Conservation (phyloP, 371 early-diverging fungal genomes). For the Cokeromyces recurvatus region DNA sequence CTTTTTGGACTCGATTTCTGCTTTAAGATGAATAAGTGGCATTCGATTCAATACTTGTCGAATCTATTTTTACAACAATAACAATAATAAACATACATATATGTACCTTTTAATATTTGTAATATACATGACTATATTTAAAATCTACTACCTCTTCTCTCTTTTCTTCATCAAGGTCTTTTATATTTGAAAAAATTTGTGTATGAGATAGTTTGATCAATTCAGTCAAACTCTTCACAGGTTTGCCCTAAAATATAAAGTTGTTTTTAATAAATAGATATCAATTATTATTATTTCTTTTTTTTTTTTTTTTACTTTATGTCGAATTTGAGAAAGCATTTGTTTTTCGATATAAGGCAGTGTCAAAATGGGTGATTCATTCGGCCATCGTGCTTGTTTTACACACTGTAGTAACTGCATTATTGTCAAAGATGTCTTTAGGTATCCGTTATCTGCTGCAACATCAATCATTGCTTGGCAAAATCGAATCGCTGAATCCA, state of each 20-base stretch:
- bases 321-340: slow-evolving; percentile 31
- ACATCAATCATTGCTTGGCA: slow-evolving; percentile 91
- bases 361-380: slow-evolving; percentile 66
- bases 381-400: slow-evolving; percentile 86
- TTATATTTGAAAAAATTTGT: slow-evolving; percentile 44
- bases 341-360: slow-evolving; percentile 60
- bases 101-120: too few species aligned
- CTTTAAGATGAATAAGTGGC: slow-evolving; percentile 53
- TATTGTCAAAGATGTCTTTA: slow-evolving; percentile 57
- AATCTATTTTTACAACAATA: slow-evolving; percentile 56
- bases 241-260: slow-evolving; percentile 20
- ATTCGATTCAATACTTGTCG: slow-evolving; percentile 50
- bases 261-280: too few species aligned
- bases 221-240: slow-evolving; percentile 39
- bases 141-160: slow-evolving; percentile 30
- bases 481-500: slow-evolving; percentile 90
- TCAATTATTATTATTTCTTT: too few species aligned
- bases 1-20: slow-evolving; percentile 34
- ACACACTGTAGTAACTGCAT: slow-evolving; percentile 82
- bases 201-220: slow-evolving; percentile 45
- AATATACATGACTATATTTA: not conserved
- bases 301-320: slow-evolving; percentile 20
- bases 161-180: slow-evolving; percentile 29
- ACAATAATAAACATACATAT: too few species aligned
- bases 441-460: slow-evolving; percentile 64